phyloP scores from a whole-genome alignment of 768 basidiomycete species.

The Guyanaporus albipodus region DNA sequence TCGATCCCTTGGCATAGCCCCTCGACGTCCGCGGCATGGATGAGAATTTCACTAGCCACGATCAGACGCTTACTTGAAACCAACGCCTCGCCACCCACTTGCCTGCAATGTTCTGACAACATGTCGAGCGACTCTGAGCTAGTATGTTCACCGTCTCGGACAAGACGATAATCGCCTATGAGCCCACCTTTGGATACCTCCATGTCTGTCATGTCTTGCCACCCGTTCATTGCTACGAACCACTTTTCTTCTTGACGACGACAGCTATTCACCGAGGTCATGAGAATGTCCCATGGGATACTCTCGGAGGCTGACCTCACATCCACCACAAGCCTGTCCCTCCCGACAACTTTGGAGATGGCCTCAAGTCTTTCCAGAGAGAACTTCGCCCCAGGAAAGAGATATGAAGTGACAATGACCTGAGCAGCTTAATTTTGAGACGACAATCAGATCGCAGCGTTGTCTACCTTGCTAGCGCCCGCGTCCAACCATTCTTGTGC shows the following conservation, averaged over 20 bases:
- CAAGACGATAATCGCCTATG: not conserved
- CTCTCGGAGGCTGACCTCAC: slow-evolving; percentile 60
- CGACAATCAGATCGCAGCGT: not conserved
- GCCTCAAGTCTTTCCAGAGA: slow-evolving; percentile 63
- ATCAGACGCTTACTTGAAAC: slow-evolving; percentile 12
- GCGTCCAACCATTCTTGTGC: slow-evolving; percentile 79
- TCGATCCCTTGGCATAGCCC: slow-evolving; percentile 97
- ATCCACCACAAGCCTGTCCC: slow-evolving; percentile 88
- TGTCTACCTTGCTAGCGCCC: slow-evolving; percentile 81
- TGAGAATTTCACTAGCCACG: slow-evolving; percentile 75
- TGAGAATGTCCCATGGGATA: not conserved
- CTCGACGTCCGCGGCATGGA: slow-evolving; percentile 99
- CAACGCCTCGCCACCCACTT: slow-evolving; percentile 7
- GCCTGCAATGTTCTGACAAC: slow-evolving; percentile 82
- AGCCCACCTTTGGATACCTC: slow-evolving; percentile 76
- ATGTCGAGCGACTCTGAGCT: slow-evolving; percentile 70
- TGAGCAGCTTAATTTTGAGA: slow-evolving; percentile 35
- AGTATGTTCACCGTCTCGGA: not conserved
- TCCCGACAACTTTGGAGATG: slow-evolving; percentile 65
- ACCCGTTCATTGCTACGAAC: slow-evolving; percentile 98
- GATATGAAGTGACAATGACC: slow-evolving; percentile 97
- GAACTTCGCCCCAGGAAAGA: slow-evolving; percentile 85
- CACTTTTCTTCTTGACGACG: slow-evolving; percentile 71
- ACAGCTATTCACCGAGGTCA: slow-evolving; percentile 52
- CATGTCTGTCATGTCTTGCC: slow-evolving; percentile 96